phyloP scores from a whole-genome alignment of 352 stramenopile genomes.

The Pythium vanterpoolii region DNA sequence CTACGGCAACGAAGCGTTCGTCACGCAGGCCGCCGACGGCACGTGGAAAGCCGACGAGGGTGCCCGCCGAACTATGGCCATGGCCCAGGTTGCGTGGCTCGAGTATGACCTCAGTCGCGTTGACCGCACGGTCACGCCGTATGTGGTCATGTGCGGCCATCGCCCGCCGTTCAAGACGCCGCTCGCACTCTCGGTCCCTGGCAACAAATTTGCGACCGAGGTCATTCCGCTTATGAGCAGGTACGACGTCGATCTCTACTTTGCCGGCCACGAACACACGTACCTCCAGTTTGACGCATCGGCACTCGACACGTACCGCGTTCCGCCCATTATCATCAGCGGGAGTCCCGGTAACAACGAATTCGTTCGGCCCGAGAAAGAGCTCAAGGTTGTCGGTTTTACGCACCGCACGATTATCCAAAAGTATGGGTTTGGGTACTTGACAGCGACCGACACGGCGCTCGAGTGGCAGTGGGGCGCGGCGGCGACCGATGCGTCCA shows the following conservation, averaged over 20 bases:
- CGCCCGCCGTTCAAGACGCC: conserved; percentile 72
- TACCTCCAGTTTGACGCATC: conserved; percentile 65
- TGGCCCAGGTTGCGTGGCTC: conserved; percentile 52
- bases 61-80: conserved; percentile 28
- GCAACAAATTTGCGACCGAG: conserved; percentile 61
- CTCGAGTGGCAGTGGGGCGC: conserved; percentile 66
- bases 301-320: conserved; percentile 39
- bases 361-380: conserved; percentile 45
- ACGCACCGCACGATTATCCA: conserved; percentile 57
- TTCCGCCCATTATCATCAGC: conserved; percentile 73
- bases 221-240: conserved; percentile 70
- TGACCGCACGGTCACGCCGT: conserved; percentile 54
- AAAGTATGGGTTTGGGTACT: conserved; percentile 74
- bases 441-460: conserved; percentile 50
- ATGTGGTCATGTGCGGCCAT: conserved; percentile 70
- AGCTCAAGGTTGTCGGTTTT: conserved; percentile 57
- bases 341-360: conserved; percentile 77
- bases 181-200: conserved; percentile 26
- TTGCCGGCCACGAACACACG: conserved; percentile 70
- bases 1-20: conserved; percentile 65
- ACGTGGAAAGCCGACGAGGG: conserved; percentile 48
- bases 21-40: conserved; percentile 39
- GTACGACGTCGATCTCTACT: conserved; percentile 71
- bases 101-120: conserved; percentile 69
- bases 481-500: conserved; percentile 37